Conservation (phyloP, 108 stramenopile species). For the Cyclotella cryptica region DNA sequence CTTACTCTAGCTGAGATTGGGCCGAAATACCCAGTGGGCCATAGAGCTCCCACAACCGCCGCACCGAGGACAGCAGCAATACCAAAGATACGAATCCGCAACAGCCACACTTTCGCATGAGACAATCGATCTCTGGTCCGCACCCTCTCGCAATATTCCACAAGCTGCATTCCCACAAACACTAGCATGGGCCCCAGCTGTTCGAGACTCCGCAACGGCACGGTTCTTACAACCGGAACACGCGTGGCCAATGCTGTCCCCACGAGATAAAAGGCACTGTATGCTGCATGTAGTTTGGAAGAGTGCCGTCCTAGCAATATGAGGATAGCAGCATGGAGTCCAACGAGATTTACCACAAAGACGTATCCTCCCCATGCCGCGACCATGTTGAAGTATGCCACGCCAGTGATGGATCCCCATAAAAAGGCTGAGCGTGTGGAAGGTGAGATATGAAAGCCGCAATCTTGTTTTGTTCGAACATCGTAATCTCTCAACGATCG, state of each 20-base stretch:
- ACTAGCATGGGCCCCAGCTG: conserved; percentile 84
- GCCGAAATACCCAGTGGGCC: conserved; percentile 93
- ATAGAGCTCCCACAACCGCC: conserved; percentile 53
- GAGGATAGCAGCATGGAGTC: conserved; percentile 83
- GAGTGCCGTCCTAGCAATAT: conserved; percentile 85
- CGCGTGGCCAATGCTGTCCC: conserved; percentile 93
- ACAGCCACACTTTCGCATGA: conserved; percentile 49
- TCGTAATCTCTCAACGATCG: conserved; percentile 51
- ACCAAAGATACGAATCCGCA: conserved; percentile 68
- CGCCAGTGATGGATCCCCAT: conserved; percentile 61
- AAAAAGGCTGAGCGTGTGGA: conserved; percentile 23
- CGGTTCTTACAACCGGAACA: conserved; percentile 89
- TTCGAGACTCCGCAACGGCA: conserved; percentile 86
- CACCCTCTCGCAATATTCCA: conserved; percentile 65
- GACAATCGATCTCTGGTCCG: conserved; percentile 58
- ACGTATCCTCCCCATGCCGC: conserved; percentile 99
- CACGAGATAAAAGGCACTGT: conserved; percentile 91
- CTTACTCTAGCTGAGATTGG: conserved; percentile 88
- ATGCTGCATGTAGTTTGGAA: conserved; percentile 87
- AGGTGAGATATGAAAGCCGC: conserved; percentile 17
- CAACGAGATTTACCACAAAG: conserved; percentile 98
- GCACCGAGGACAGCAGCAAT: conserved; percentile 27
- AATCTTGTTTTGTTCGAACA: conserved; percentile 40
- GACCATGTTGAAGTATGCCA: conserved; percentile 97
- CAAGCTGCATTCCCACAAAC: conserved; percentile 79